A percentile compares a stretch with the other conserved stretches of the same genome.
Evolutionary conservation across 2,329 filamentous ascomycete genomes (phyloP).

Genomic region (Colletotrichum musicola): DNA sequence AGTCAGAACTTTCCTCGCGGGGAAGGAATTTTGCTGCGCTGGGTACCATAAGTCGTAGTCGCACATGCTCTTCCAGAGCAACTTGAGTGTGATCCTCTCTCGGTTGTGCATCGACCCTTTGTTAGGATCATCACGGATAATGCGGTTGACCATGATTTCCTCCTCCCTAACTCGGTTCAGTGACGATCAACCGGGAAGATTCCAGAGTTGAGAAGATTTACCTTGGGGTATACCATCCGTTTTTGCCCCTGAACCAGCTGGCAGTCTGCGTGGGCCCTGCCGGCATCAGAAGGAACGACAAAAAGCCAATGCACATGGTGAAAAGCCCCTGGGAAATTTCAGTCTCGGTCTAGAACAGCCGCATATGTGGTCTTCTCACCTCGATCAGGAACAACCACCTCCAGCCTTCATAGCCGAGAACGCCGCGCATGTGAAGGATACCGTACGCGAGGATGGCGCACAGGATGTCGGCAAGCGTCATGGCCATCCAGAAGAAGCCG

Average conservation of each 20-base stretch:
- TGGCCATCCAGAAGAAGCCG: conserved; percentile 57
- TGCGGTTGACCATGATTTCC: conserved; percentile 71
- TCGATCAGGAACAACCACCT: conserved; percentile 70
- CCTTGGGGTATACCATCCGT: conserved; percentile 71
- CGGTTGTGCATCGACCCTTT: conserved; percentile 73
- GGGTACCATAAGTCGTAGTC: conserved; percentile 60
- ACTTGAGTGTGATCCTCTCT: conserved; percentile 62
- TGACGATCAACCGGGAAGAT: neutral
- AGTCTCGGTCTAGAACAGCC: neutral
- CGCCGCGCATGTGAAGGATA: conserved; percentile 55
- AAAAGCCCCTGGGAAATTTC: conserved; percentile 52
- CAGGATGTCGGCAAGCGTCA: conserved; percentile 55
- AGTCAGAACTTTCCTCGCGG: neutral
- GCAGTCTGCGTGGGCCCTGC: conserved; percentile 63
- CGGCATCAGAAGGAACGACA: conserved; percentile 68
- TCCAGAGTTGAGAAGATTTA: conserved; percentile 16
- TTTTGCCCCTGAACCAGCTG: conserved; percentile 65
- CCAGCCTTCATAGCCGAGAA: conserved; percentile 53
- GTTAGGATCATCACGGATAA: conserved; percentile 69
- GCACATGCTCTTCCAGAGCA: conserved; percentile 64
- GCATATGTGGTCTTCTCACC: neutral
- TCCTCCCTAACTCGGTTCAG: conserved; percentile 57
- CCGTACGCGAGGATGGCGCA: conserved; percentile 54
- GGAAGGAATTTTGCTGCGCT: neutral
- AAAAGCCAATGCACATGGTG: conserved; percentile 62